A percentile compares a stretch with the other conserved stretches of the same genome.
Evolutionary conservation across 441 rosid species (phyloP).

Genomic region (Syzygium malaccense): DNA sequence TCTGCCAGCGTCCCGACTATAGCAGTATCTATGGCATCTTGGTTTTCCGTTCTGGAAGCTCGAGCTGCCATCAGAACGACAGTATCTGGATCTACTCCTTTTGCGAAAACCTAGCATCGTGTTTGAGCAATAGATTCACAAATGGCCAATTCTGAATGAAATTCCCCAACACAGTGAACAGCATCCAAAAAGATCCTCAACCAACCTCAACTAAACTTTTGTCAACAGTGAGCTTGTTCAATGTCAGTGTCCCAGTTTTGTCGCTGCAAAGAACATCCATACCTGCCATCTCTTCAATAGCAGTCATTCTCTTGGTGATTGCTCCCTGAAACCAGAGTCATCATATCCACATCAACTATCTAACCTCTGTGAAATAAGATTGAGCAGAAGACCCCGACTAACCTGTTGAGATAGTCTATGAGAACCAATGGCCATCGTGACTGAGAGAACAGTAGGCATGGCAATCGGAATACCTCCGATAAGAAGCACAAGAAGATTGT

Average conservation of each 20-base stretch:
- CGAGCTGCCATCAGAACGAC: conserved; percentile 92
- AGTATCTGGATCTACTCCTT: conserved; percentile 80
- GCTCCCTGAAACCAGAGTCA: conserved; percentile 55
- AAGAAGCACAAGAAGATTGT: conserved; percentile 10
- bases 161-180: not conserved
- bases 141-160: not conserved
- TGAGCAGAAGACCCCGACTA: not conserved
- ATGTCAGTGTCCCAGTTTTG: conserved; percentile 89
- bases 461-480: conserved; percentile 14
- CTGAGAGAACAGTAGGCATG: conserved; percentile 13
- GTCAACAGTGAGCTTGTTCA: conserved; percentile 90
- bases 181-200: not conserved
- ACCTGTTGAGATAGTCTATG: not conserved
- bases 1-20: conserved; percentile 94
- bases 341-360: not conserved
- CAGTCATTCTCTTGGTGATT: conserved; percentile 97
- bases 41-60: conserved; percentile 87
- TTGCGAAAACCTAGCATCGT: conserved; percentile 56
- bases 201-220: conserved; percentile 84
- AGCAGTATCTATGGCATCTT: conserved; percentile 94
- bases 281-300: conserved; percentile 99
- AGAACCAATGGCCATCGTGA: conserved; percentile 7
- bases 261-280: conserved; percentile 99
- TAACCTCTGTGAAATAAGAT: not conserved
- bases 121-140: not conserved